Percentiles rank a stretch among this genome's conserved stretches.
These are phyloP conservation scores for Debaryomyces robertsiae DNA, from an alignment of 1,139 yeast species.

Conservation along the genomic window DNA sequence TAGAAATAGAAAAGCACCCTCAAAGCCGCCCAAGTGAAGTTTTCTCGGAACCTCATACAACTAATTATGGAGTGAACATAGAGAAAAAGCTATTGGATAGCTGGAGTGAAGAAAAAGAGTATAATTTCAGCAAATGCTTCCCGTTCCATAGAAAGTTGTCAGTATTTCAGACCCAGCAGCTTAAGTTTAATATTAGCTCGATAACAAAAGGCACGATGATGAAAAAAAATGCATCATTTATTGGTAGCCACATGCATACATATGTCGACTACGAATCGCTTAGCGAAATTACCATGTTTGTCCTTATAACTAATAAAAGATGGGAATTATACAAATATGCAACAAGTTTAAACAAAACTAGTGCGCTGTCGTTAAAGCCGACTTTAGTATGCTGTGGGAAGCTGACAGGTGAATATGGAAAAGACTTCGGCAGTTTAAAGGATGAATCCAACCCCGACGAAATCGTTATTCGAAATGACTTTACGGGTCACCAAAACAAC, in stretches of 20 bases:
- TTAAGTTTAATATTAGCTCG: slow-evolving; percentile 44
- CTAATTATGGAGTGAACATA: not conserved
- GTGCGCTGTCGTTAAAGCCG: slow-evolving; percentile 44
- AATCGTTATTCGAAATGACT: slow-evolving; percentile 37
- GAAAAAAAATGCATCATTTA: slow-evolving; percentile 47
- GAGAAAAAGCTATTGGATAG: slow-evolving; percentile 3
- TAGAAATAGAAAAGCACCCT: no score
- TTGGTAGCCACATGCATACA: slow-evolving; percentile 64
- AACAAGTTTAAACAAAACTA: slow-evolving; percentile 18
- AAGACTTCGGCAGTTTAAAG: slow-evolving; percentile 37
- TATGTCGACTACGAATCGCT: slow-evolving; percentile 30
- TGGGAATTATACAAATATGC: slow-evolving; percentile 70
- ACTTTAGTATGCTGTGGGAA: slow-evolving; percentile 65
- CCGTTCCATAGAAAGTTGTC: slow-evolving; percentile 75
- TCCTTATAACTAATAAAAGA: slow-evolving; percentile 61
- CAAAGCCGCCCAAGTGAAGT: no score
- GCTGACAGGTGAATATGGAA: slow-evolving; percentile 67
- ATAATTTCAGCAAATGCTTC: slow-evolving; percentile 74
- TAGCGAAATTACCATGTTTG: slow-evolving; percentile 62
- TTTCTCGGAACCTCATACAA: not conserved
- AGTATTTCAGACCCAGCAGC: slow-evolving; percentile 65
- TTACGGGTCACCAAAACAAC: slow-evolving; percentile 24
- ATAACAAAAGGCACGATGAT: slow-evolving; percentile 36
- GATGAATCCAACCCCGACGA: slow-evolving; percentile 26
- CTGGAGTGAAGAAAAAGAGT: slow-evolving; percentile 53